These are phyloP conservation scores for Myriosclerotinia curreyana DNA, from an alignment of 2,329 filamentous ascomycete genomes.

Conservation along the genomic window DNA sequence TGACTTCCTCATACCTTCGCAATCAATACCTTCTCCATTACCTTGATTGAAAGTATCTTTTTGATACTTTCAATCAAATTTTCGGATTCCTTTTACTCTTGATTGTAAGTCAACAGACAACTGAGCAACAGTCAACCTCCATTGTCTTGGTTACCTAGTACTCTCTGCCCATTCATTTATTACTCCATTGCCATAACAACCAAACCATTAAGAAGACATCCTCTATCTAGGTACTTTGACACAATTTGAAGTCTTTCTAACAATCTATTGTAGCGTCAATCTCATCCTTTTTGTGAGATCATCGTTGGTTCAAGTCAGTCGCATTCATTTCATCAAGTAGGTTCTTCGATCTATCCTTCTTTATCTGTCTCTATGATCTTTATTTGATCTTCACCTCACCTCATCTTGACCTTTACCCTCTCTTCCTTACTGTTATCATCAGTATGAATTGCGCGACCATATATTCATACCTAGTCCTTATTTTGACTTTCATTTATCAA, in stretches of 20 bases:
- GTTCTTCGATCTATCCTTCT: background rate
- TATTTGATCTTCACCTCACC: background rate
- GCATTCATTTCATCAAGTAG: constrained; percentile 4
- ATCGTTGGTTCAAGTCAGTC: background rate
- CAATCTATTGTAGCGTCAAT: background rate
- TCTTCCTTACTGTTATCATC: background rate
- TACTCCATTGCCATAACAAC: background rate
- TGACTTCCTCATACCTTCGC: background rate
- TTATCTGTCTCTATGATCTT: too few species aligned
- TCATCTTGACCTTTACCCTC: background rate
- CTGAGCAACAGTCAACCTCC: too few species aligned
- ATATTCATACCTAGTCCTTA: too few species aligned
- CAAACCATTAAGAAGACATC: background rate
- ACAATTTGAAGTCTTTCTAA: background rate
- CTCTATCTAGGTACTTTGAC: background rate
- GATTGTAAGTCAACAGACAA: constrained; percentile 13
- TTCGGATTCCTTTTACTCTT: background rate
- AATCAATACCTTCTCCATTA: background rate
- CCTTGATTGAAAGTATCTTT: background rate
- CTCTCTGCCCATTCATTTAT: background rate
- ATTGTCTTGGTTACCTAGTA: background rate
- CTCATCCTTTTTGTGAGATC: background rate
- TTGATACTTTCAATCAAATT: constrained; percentile 1
- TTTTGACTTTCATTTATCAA: background rate
- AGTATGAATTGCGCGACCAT: background rate